Conservation (phyloP, 805 yeast species). For the Candida endomychidarum region DNA sequence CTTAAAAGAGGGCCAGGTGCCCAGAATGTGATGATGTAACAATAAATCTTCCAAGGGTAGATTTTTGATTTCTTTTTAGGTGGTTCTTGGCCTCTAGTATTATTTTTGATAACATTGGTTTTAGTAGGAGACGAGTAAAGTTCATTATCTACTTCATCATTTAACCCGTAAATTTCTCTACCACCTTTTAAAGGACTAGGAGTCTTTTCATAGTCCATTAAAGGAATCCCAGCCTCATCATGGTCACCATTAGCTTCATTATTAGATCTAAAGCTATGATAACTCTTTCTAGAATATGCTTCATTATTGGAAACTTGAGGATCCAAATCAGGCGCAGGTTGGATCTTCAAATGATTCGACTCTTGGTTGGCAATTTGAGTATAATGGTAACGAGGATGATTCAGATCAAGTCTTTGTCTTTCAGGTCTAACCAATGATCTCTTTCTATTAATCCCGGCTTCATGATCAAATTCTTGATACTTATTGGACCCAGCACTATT, state of each 20-base stretch:
- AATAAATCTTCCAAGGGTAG: conserved; percentile 77
- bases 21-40: conserved; percentile 84
- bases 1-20: conserved; percentile 75
- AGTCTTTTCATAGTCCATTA: conserved; percentile 34
- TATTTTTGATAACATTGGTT: conserved; percentile 23
- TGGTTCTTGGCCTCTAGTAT: conserved; percentile 21
- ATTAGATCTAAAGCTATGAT: conserved; percentile 12
- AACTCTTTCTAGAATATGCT: conserved; percentile 13
- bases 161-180: conserved; percentile 56
- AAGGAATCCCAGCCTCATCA: conserved; percentile 42
- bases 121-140: conserved; percentile 19
- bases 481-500: conserved; percentile 20
- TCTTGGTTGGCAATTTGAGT: conserved; percentile 71
- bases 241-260: conserved; percentile 1
- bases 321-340: conserved; percentile 57
- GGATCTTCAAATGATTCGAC: conserved; percentile 58
- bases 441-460: conserved; percentile 48
- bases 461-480: conserved; percentile 44
- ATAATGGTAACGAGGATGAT: conserved; percentile 76
- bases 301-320: conserved; percentile 31
- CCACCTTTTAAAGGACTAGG: conserved; percentile 31
- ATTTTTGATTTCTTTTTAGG: conserved; percentile 24
- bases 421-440: conserved; percentile 84
- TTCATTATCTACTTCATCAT: conserved; percentile 49
- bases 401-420: conserved; percentile 63